phyloP scores from a whole-genome alignment of 202 grass and related monocot species.

The Dendrocalamus latiflorus region DNA sequence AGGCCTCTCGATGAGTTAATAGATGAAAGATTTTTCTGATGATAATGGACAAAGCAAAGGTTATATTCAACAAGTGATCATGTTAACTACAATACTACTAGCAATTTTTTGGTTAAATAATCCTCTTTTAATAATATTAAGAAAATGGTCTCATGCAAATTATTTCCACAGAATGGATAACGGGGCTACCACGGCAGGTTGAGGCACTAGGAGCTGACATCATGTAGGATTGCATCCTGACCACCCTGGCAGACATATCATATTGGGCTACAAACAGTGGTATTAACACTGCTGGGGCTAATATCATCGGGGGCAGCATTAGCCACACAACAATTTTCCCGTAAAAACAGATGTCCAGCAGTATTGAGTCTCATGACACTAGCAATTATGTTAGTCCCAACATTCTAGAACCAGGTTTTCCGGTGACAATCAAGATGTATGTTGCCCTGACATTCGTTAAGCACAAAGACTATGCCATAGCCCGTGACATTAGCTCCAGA shows the following conservation, averaged over 20 bases:
- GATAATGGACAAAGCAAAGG: slow-evolving; percentile 12
- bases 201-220: neutral
- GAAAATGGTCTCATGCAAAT: neutral
- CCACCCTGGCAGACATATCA: neutral
- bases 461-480: neutral
- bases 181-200: neutral
- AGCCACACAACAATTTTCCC: neutral
- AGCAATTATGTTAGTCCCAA: slow-evolving; percentile 11
- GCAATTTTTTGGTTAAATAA: neutral
- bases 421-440: neutral
- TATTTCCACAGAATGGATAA: neutral
- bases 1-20: slow-evolving; percentile 80
- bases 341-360: neutral
- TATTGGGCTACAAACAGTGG: neutral
- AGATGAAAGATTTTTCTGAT: slow-evolving; percentile 80
- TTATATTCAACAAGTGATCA: slow-evolving; percentile 24
- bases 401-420: neutral
- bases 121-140: neutral
- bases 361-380: neutral
- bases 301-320: neutral
- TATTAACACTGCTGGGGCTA: neutral
- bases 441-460: neutral
- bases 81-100: neutral
- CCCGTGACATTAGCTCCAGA: neutral
- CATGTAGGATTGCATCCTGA: neutral